Percentiles rank a stretch among this genome's conserved stretches.
These are phyloP conservation scores for Pseudogymnoascus sp. DNA, from an alignment of 2,329 filamentous ascomycete species.

Conservation along the genomic window DNA sequence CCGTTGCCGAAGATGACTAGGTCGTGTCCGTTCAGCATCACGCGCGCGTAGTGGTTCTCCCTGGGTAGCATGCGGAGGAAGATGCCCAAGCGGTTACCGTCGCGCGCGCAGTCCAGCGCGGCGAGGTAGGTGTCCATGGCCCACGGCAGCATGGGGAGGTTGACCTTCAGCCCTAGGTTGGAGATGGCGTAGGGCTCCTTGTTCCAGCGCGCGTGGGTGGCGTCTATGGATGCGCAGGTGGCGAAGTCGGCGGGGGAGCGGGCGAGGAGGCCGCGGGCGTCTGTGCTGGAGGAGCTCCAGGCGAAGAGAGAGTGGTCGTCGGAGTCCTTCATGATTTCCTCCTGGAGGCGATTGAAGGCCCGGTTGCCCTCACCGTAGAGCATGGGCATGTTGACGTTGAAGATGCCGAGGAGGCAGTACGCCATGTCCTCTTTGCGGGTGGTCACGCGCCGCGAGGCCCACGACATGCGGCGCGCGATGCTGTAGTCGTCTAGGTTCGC, in stretches of 20 bases:
- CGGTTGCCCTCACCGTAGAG: background rate
- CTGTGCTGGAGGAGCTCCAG: background rate
- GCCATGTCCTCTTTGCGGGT: background rate
- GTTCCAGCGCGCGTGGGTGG: background rate
- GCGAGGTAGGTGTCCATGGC: background rate
- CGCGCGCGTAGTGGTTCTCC: background rate
- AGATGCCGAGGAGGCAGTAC: background rate
- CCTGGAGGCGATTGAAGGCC: background rate
- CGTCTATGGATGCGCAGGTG: background rate
- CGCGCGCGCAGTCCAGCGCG: background rate
- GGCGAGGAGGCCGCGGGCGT: background rate
- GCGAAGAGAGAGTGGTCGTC: background rate
- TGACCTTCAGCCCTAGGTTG: background rate
- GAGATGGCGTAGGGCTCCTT: background rate
- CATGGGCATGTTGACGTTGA: background rate
- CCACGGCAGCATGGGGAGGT: background rate
- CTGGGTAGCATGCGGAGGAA: background rate
- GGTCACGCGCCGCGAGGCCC: background rate
- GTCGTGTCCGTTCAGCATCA: background rate
- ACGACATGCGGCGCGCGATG: background rate
- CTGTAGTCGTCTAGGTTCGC: background rate
- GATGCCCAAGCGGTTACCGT: background rate
- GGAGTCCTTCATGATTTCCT: background rate
- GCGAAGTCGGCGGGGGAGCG: background rate
- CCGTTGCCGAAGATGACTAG: background rate